Conservation (phyloP, 2,329 filamentous ascomycete species). For the Neofusicoccum ribis region DNA sequence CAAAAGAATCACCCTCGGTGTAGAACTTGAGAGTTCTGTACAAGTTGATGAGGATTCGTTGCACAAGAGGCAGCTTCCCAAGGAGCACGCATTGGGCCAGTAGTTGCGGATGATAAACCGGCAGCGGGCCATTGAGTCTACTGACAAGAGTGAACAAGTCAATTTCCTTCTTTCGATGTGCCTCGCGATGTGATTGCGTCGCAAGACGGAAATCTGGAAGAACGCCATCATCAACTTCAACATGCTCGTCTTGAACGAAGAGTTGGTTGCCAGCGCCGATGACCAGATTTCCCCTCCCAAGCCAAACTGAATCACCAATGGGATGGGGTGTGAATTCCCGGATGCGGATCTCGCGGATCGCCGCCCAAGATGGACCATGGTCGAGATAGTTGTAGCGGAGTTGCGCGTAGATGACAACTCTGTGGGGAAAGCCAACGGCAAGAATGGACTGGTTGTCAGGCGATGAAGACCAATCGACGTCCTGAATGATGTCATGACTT, state of each 20-base stretch:
- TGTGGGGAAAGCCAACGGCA: conserved; percentile 88
- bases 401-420: conserved; percentile 78
- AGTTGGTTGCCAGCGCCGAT: conserved; percentile 90
- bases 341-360: conserved; percentile 79
- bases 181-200: conserved; percentile 41
- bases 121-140: conserved; percentile 80
- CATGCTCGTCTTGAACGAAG: conserved; percentile 77
- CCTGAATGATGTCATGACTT: conserved; percentile 72
- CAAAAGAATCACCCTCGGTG: conserved; percentile 75
- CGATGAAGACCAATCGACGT: conserved; percentile 92
- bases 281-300: conserved; percentile 79
- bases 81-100: conserved; percentile 81
- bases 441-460: conserved; percentile 86
- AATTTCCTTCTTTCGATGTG: conserved; percentile 48
- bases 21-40: conserved; percentile 79
- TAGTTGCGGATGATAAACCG: conserved; percentile 90
- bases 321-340: conserved; percentile 82
- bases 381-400: conserved; percentile 91
- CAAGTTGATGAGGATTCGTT: conserved; percentile 70
- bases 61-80: conserved; percentile 72
- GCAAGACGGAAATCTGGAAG: conserved; percentile 57
- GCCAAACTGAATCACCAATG: conserved; percentile 91
- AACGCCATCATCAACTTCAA: conserved; percentile 63
- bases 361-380: conserved; percentile 84
- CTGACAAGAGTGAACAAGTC: conserved; percentile 82